Evolutionary conservation across 176 grass and related monocot genomes (phyloP).

Genomic region (Secale cereale): DNA sequence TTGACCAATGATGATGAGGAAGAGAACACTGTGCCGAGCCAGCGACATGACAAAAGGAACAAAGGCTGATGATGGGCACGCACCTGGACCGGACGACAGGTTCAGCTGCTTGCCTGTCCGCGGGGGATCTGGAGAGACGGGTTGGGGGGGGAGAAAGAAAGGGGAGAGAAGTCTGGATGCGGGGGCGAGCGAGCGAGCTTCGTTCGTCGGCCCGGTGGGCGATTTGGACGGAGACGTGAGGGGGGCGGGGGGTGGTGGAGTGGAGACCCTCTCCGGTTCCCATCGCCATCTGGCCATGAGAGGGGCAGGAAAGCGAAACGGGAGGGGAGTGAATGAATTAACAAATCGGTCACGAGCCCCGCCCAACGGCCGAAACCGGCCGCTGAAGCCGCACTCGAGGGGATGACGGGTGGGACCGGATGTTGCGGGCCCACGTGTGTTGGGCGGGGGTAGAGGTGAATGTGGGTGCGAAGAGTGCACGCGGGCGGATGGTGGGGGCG

Average conservation of each 20-base stretch:
- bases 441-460: rapidly evolving
- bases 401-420: not conserved
- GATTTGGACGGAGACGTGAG: not conserved
- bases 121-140: conserved; percentile 29
- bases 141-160: no score
- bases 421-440: rapidly evolving
- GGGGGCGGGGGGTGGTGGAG: not conserved
- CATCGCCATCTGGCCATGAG: conserved; percentile 25
- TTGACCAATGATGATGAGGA: not conserved
- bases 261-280: not conserved
- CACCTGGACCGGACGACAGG: not conserved
- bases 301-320: not conserved
- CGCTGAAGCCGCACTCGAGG: rapidly evolving
- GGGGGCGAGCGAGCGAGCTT: no score
- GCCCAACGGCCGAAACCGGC: not conserved
- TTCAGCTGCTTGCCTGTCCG: not conserved
- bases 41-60: not conserved
- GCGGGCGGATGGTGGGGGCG: not conserved
- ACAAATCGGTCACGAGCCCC: not conserved
- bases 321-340: not conserved
- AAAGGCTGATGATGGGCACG: not conserved
- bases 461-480: not conserved
- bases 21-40: not conserved
- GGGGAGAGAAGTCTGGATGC: not conserved
- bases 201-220: not conserved